Conservation (phyloP, 2,329 filamentous ascomycete genomes). For the Diaporthe sp. region DNA sequence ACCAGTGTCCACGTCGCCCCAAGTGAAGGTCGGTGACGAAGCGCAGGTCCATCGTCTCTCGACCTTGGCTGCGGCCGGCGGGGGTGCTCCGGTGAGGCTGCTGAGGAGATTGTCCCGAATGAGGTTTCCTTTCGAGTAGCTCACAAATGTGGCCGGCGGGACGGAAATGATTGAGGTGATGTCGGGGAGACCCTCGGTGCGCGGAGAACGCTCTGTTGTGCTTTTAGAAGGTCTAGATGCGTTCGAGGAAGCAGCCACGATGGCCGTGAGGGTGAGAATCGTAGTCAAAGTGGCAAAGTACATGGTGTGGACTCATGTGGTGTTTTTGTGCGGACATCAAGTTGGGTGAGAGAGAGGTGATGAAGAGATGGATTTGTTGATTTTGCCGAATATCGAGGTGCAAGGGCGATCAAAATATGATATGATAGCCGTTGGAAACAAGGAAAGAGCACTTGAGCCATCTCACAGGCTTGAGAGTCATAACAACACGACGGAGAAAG, state of each 20-base stretch:
- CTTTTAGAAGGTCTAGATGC: too few relatives aligned
- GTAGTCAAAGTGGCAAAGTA: not conserved
- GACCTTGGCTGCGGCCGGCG: not conserved
- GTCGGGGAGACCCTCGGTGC: conserved; percentile 18
- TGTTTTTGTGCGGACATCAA: not conserved
- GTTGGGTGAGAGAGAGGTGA: not conserved
- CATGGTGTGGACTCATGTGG: not conserved
- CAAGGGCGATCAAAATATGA: not conserved
- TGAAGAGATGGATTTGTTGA: not conserved
- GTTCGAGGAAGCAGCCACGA: not conserved
- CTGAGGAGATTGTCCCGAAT: not conserved
- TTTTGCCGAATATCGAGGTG: not conserved
- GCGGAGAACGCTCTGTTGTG: not conserved
- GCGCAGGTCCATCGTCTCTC: conserved; percentile 40
- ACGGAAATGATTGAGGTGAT: conserved; percentile 19
- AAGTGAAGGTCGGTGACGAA: conserved; percentile 39
- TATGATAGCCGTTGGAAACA: accelerated
- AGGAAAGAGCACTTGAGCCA: conserved; percentile 7
- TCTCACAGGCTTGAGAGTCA: not conserved
- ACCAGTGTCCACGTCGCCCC: conserved; percentile 43
- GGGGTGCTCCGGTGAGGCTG: not conserved
- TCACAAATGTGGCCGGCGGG: conserved; percentile 12
- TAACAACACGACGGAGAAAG: not conserved
- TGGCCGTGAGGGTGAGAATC: not conserved
- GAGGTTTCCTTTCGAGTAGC: conserved; percentile 20